Evolutionary conservation across 495 filamentous ascomycete species (phyloP), one percentile per base, ranked within the genome.

Genomic region (Xylaria cubensis): DNA sequence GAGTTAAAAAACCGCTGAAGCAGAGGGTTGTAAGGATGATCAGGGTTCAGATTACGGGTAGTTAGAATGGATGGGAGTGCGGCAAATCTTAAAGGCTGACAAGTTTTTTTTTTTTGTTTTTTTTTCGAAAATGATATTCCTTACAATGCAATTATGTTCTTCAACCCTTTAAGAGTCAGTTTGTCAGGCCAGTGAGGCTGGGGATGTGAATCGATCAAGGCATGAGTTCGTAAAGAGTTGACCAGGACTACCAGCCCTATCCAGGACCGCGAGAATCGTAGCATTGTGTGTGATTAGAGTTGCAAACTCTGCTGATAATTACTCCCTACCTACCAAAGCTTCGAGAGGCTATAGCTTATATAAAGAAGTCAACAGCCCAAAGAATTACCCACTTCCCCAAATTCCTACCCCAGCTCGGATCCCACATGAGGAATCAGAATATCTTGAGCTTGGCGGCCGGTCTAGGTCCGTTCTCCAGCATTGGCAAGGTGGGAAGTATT

Each of bases 91-190:
- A 0, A 55, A 44, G 8, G 3, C 19, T 66, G 44, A 13, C 17
- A 12, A 17, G 4, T n/a, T 1, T 15, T 19, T 41, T 17, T 26
- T n/a, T n/a, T n/a, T n/a, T n/a, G n/a, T n/a, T n/a, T n/a, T n/a
- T n/a, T n/a, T n/a, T n/a, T n/a, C n/a, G n/a, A n/a, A 9, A 21
- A n/a, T 19, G 19, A 5, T 15, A 36, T 24, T 24, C 17, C 65
- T 55, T 68, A 68, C 65, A 68, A 68, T 58, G 65, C 50, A 17
- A 68, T 68, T 36, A 68, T 68, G 21, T 68, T 53, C 10, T 68
- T 32, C 65, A 68, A 15, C 12, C 36, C 51, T 19, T n/a, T 29
- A 21, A 68, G 50, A 17, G 48, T 68, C 26, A 68, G 19, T 68
- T 42, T 68, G 17, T 58, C 10, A 15, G 64, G 41, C n/a, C 17